Evolutionary conservation across 805 yeast genomes (phyloP).

Genomic region (Kazachstania taianensis): DNA sequence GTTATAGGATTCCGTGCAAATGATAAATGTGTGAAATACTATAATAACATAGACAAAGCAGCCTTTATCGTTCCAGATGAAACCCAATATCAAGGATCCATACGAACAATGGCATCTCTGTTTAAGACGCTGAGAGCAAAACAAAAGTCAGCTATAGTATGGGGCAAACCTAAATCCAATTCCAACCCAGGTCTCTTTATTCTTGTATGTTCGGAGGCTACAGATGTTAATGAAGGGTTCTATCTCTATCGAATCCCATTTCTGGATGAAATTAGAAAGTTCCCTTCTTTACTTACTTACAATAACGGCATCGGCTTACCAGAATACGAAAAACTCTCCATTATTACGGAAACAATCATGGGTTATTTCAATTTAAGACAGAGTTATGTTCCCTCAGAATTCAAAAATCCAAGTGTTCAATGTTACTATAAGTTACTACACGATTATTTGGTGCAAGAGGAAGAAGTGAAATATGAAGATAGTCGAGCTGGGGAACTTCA

Average conservation of each 20-base stretch:
- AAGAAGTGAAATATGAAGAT: constrained; percentile 16
- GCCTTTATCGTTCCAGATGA: constrained; percentile 61
- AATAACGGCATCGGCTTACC: neutral
- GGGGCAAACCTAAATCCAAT: constrained; percentile 52
- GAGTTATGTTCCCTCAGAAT: constrained; percentile 48
- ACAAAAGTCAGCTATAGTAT: constrained; percentile 53
- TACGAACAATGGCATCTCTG: constrained; percentile 55
- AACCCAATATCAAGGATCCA: constrained; percentile 50
- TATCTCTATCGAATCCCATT: constrained; percentile 61
- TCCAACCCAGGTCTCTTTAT: constrained; percentile 50
- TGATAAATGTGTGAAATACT: constrained; percentile 35
- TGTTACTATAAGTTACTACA: constrained; percentile 58
- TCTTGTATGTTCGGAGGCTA: constrained; percentile 41
- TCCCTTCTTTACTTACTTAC: constrained; percentile 35
- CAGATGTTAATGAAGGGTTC: constrained; percentile 50
- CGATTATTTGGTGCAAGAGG: constrained; percentile 52
- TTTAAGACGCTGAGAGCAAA: constrained; percentile 47
- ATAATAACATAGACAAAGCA: constrained; percentile 45
- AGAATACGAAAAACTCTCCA: constrained; percentile 18
- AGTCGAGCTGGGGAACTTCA: constrained; percentile 8
- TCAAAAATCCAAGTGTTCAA: constrained; percentile 55
- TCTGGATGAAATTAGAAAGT: constrained; percentile 59
- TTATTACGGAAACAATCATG: constrained; percentile 24
- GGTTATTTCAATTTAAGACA: constrained; percentile 35
- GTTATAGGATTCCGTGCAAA: constrained; percentile 57